Percentiles rank a stretch among this genome's conserved stretches.
Conservation (phyloP, 2,329 filamentous ascomycete genomes). For the Fusarium sarcochroum region DNA sequence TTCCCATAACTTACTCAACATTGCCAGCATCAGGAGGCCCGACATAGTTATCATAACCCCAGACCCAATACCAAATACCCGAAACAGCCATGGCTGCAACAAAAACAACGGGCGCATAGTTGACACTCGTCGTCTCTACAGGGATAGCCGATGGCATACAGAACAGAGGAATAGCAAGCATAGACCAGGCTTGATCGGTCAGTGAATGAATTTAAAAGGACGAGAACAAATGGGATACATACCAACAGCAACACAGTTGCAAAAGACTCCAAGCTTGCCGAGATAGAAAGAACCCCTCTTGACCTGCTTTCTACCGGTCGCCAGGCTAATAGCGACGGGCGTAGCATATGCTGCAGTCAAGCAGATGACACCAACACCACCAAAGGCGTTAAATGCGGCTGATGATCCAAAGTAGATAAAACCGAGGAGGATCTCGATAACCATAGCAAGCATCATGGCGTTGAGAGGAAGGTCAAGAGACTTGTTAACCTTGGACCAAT, state of each 20-base stretch:
- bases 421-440: slow-evolving; percentile 6
- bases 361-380: slow-evolving; percentile 12
- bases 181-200: slow-evolving; percentile 16
- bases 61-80: slow-evolving; percentile 26
- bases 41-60: slow-evolving; percentile 29
- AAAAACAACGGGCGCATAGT: slow-evolving; percentile 27
- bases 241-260: slow-evolving; percentile 18
- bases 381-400: slow-evolving; percentile 22
- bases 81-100: slow-evolving; percentile 15
- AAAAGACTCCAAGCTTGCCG: slow-evolving; percentile 3
- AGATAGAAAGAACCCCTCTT: slow-evolving; percentile 17
- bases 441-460: slow-evolving; percentile 24
- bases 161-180: slow-evolving; percentile 24
- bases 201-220: background rate
- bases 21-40: slow-evolving; percentile 1
- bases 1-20: no score
- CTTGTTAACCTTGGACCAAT: slow-evolving; percentile 15
- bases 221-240: background rate
- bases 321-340: slow-evolving; percentile 12
- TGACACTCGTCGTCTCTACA: slow-evolving; percentile 4
- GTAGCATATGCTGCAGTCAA: slow-evolving; percentile 23
- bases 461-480: slow-evolving; percentile 14
- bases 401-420: slow-evolving; percentile 25
- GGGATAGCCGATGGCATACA: slow-evolving; percentile 26
- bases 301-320: slow-evolving; percentile 10